phyloP scores from a whole-genome alignment of 2,329 filamentous ascomycete species.

The Cercospora zeae-maydis region DNA sequence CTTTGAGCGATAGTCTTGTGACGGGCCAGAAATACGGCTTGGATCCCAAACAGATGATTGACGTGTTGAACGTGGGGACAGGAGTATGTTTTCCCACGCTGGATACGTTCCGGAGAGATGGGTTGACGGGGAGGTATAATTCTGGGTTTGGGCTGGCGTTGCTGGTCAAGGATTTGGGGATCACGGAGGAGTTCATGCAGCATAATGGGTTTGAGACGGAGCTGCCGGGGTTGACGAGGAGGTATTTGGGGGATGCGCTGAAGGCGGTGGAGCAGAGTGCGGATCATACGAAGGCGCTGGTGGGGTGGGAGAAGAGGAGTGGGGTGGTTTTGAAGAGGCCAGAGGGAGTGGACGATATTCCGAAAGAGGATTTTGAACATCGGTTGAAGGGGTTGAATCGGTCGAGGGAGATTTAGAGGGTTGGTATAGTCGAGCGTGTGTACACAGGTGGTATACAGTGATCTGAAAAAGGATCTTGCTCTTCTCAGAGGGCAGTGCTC shows the following conservation, averaged over 20 bases:
- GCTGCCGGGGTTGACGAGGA: slow-evolving; percentile 31
- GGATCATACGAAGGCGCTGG: slow-evolving; percentile 37
- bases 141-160: slow-evolving; percentile 37
- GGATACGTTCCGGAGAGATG: slow-evolving; percentile 30
- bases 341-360: slow-evolving; percentile 26
- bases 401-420: slow-evolving; percentile 14
- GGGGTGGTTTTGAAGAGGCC: slow-evolving; percentile 35
- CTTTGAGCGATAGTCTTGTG: slow-evolving; percentile 33
- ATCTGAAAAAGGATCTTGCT: too few species aligned
- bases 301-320: slow-evolving; percentile 38
- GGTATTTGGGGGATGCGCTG: slow-evolving; percentile 36
- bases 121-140: slow-evolving; percentile 32
- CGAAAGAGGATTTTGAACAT: slow-evolving; percentile 29
- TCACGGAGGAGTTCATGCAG: slow-evolving; percentile 38
- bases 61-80: slow-evolving; percentile 43
- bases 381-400: slow-evolving; percentile 29
- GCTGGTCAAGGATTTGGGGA: slow-evolving; percentile 38
- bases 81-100: slow-evolving; percentile 40
- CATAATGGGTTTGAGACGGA: slow-evolving; percentile 35
- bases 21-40: slow-evolving; percentile 39
- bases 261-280: slow-evolving; percentile 33
- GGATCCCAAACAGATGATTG: slow-evolving; percentile 40
- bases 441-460: background rate
- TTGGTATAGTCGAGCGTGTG: background rate
- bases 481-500: too few species aligned